Base-by-base conservation (phyloP, 176 grass and related monocot genomes). In the Thinopyrum elongatum region DNA sequence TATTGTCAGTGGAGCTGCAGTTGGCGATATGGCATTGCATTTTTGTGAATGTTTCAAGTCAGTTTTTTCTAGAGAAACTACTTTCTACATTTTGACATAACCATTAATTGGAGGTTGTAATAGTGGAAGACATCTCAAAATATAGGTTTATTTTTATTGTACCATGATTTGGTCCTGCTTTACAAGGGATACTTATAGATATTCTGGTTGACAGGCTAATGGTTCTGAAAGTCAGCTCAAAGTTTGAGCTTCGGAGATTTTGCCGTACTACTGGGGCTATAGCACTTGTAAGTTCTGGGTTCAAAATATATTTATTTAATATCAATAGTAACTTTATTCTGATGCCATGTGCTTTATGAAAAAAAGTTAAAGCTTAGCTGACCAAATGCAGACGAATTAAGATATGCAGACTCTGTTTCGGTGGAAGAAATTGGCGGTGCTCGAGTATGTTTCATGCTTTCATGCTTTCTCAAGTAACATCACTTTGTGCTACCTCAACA, bases 11-110 rank as follows among this genome's bases (percentile, higher is more conserved):
- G 97, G 94, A 86, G 94, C 85, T 63, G 94, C 94, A 73, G 97
- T 99, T 85, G 97, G 97, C 21, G 97, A 99, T 59, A 99, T 99
- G 94, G 97, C 97, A 19, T 80, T 99, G 60, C 97, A 99, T 94
- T 99, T 99, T 75, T 99, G 97, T 80, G 94, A 99, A 82, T 92
- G 92, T 80, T 99, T 96, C 85, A 99, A 96, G 97, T 98, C 59
- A 82, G n/a, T n/a, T n/a, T 16, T 63, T 42, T 28, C 38, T 73
- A 21, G 35, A 30, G n/a, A 62, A 65, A 44, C 10, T 59, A 15
- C 4, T 68, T 64, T 82, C 2, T 38, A 16, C 36, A 83, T 30
- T 71, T 72, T 41, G 17, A 23, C 11, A 85, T 49, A 49, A 57
- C 11, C 6, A 3, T 29, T 75, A 47, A 60, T 6, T 82, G 15